Conservation (phyloP, 2,329 filamentous ascomycete genomes). For the Penicillium griseofulvum region DNA sequence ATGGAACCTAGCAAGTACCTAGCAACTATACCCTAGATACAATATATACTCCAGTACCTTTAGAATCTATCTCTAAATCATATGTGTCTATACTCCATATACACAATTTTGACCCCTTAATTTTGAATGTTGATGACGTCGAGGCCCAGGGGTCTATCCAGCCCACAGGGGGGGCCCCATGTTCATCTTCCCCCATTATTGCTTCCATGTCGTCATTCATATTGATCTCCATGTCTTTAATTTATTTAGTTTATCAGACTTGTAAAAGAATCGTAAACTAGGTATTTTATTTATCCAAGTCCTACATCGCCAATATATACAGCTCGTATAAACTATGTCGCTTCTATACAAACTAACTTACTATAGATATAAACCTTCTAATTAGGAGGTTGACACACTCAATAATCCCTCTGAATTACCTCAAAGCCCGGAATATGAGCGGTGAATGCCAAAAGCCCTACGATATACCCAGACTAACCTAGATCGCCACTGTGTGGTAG, state of each 20-base stretch:
- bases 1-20: no score
- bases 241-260: no score
- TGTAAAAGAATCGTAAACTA: neutral
- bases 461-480: neutral
- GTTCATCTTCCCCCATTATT: neutral
- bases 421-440: neutral
- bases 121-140: neutral
- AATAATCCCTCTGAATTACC: neutral
- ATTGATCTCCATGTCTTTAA: no score
- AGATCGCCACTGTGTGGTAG: neutral
- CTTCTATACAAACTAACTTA: neutral
- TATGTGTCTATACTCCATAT: no score
- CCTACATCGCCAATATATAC: neutral
- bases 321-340: neutral
- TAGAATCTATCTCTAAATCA: no score
- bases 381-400: neutral
- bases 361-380: no score
- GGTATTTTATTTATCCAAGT: neutral
- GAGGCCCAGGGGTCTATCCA: neutral
- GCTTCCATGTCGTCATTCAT: slow-evolving; percentile 1
- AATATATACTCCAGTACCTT: no score
- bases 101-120: neutral
- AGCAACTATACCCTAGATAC: no score
- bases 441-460: neutral
- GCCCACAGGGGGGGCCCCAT: neutral